Evolutionary conservation across 441 rosid genomes (phyloP).

Genomic region (Populus hybrid): DNA sequence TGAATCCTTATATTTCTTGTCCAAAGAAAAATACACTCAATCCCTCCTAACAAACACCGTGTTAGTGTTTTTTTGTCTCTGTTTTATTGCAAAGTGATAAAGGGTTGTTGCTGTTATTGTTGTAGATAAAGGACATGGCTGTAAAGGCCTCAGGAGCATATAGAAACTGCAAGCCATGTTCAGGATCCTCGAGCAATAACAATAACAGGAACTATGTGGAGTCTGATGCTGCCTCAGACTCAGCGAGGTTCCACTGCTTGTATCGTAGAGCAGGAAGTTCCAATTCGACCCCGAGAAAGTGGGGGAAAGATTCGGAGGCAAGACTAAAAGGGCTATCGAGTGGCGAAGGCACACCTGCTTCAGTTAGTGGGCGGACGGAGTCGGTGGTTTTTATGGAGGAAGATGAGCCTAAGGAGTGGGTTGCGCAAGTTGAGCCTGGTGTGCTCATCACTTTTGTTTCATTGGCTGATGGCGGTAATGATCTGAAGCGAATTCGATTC

Average conservation of each 20-base stretch:
- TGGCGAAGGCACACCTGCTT: slow-evolving; percentile 83
- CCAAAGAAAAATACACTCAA: not conserved
- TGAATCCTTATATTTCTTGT: not conserved
- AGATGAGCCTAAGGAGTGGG: slow-evolving; percentile 43
- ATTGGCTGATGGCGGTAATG: slow-evolving; percentile 75
- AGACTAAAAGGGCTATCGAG: slow-evolving; percentile 73
- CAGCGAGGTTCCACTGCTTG: slow-evolving; percentile 56
- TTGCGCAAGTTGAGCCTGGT: slow-evolving; percentile 74
- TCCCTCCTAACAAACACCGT: not conserved
- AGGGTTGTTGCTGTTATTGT: not conserved
- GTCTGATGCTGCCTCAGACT: slow-evolving; percentile 60
- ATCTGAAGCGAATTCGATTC: slow-evolving; percentile 82
- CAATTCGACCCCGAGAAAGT: slow-evolving; percentile 52
- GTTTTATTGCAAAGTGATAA: slow-evolving; percentile 4
- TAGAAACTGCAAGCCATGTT: slow-evolving; percentile 77
- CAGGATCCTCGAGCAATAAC: slow-evolving; percentile 51
- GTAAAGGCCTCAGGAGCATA: slow-evolving; percentile 87
- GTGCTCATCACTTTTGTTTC: slow-evolving; percentile 87
- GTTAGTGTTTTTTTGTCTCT: not conserved
- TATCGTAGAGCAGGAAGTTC: slow-evolving; percentile 64
- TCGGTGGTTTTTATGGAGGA: slow-evolving; percentile 73
- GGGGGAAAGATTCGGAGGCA: slow-evolving; percentile 77
- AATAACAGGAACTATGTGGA: slow-evolving; percentile 49
- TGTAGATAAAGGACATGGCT: slow-evolving; percentile 84
- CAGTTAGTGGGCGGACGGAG: slow-evolving; percentile 69